Base-by-base conservation (phyloP, 345 rosid genomes). In the Syzygium grande region DNA sequence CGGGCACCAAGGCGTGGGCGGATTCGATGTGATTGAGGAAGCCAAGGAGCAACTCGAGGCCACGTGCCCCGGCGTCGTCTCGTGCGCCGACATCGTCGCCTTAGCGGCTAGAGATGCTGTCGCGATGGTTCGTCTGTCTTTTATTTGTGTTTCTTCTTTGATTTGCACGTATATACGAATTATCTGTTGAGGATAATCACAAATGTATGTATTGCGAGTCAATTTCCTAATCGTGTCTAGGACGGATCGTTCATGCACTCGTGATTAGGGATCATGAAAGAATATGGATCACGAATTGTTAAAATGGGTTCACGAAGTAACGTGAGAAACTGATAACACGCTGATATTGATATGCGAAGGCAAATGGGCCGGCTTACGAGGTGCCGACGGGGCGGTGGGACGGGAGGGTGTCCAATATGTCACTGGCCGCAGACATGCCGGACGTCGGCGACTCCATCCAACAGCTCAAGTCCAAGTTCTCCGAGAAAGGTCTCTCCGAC, bases 81-180 rank as follows among this genome's bases (percentile, higher is more conserved):
- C 98, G 5, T 97, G 99, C 87, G 91, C 99, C 51, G 98, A 97
- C 89, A 93, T 96, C 80, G 94, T 97, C 29, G 96, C 98, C 86
- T 88, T 97, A 87, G 98, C 96, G 11, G 98, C 98, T 78, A 93
- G 99, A 87, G 99, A 97, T 87, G 94, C 97, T n/a, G 89, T 97
- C 54, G 91, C 90, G 49, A 61, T 92, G 98, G 98, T 95, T 30
- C 13, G 61, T 38, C 34, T 1, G 19, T 87, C 15, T 34, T 30
- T 68, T 30, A 11, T 51, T 73, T 38, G 43, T 77, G 29, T 21
- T 52, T 9, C 34, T 43, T 9, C 53, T 43, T 30, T 65, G 5
- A 65, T 8, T 16, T 30, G 22, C 78, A 16, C 11, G 19, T 16
- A 29, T 61, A 13, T 8, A 1, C 6, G 29, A 29, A 14, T 29